Percentiles rank a stretch among this genome's conserved stretches.
Conservation (phyloP, 108 stramenopile species). For the Cyclostephanos tholiformis region DNA sequence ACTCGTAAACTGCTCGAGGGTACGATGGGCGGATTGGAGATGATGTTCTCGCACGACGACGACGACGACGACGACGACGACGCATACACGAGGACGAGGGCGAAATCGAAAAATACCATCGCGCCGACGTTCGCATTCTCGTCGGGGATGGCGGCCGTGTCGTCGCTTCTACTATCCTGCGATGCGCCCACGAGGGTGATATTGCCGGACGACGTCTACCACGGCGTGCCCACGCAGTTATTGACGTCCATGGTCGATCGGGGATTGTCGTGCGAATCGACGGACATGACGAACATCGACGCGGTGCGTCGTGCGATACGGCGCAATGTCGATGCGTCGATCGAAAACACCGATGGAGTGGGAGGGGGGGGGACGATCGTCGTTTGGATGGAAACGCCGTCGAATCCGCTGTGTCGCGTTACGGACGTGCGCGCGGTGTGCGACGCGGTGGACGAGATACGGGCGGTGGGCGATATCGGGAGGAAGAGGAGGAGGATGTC, state of each 20-base stretch:
- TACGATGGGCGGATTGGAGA: conserved; percentile 63
- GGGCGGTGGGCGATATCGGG: too few species aligned
- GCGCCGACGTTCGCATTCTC: conserved; percentile 74
- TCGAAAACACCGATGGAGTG: not conserved
- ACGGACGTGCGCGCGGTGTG: conserved; percentile 71
- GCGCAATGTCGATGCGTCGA: conserved; percentile 15
- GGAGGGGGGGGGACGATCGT: conserved; percentile 46
- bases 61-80: not conserved
- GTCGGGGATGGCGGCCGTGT: conserved; percentile 88
- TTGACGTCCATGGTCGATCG: conserved; percentile 56
- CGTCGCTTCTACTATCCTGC: conserved; percentile 75
- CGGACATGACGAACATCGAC: conserved; percentile 59
- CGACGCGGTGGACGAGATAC: conserved; percentile 26
- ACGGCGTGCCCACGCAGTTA: conserved; percentile 79
- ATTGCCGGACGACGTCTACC: conserved; percentile 78
- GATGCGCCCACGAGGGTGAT: conserved; percentile 62
- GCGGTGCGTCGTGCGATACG: conserved; percentile 25
- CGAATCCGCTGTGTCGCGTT: conserved; percentile 83
- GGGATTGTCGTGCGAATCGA: conserved; percentile 47
- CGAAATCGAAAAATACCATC: not conserved
- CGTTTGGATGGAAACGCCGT: conserved; percentile 93
- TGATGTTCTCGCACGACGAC: not conserved
- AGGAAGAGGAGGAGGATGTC: not conserved
- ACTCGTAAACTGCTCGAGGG: conserved; percentile 72
- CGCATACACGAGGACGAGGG: too few species aligned